A percentile compares a stretch with the other conserved stretches of the same genome.
phyloP scores from a whole-genome alignment of 2,329 filamentous ascomycete species.

The Penicillium carneum region DNA sequence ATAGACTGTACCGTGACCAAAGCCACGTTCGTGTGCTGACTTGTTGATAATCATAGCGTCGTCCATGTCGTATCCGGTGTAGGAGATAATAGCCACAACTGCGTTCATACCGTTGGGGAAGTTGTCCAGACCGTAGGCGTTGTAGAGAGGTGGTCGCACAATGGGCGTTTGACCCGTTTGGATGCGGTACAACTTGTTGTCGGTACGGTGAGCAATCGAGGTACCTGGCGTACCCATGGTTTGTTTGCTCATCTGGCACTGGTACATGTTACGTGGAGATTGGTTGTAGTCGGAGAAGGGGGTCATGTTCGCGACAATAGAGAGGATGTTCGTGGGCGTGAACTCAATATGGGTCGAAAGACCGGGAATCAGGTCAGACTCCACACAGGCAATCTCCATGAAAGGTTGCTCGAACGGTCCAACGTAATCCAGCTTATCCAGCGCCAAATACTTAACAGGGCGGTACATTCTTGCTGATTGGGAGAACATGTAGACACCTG shows the following conservation, averaged over 20 bases:
- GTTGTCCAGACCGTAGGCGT: slow-evolving; percentile 95
- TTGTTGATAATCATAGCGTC: slow-evolving; percentile 99
- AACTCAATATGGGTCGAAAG: slow-evolving; percentile 93
- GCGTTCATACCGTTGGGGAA: slow-evolving; percentile 97
- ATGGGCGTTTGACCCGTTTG: slow-evolving; percentile 96
- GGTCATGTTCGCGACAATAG: slow-evolving; percentile 97
- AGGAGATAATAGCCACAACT: slow-evolving; percentile 95
- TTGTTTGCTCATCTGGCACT: slow-evolving; percentile 99
- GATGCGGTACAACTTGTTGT: slow-evolving; percentile 94
- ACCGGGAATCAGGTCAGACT: slow-evolving; percentile 84
- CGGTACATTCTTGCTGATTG: slow-evolving; percentile 84
- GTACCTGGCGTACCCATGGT: slow-evolving; percentile 96
- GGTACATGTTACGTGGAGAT: slow-evolving; percentile 98
- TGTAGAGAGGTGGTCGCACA: slow-evolving; percentile 89
- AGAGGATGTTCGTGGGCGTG: slow-evolving; percentile 93
- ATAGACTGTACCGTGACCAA: slow-evolving; percentile 94
- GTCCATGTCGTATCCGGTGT: slow-evolving; percentile 99
- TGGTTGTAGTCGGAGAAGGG: slow-evolving; percentile 99
- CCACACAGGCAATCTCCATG: slow-evolving; percentile 95
- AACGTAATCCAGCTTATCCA: slow-evolving; percentile 85
- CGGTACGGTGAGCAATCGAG: slow-evolving; percentile 82
- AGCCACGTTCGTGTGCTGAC: slow-evolving; percentile 91
- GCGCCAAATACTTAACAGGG: slow-evolving; percentile 87
- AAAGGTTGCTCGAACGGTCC: slow-evolving; percentile 96
- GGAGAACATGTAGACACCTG: slow-evolving; percentile 92